These are phyloP conservation scores for Aegilops sharonensis DNA, from an alignment of 176 grass and related monocot species.

Conservation along the genomic window DNA sequence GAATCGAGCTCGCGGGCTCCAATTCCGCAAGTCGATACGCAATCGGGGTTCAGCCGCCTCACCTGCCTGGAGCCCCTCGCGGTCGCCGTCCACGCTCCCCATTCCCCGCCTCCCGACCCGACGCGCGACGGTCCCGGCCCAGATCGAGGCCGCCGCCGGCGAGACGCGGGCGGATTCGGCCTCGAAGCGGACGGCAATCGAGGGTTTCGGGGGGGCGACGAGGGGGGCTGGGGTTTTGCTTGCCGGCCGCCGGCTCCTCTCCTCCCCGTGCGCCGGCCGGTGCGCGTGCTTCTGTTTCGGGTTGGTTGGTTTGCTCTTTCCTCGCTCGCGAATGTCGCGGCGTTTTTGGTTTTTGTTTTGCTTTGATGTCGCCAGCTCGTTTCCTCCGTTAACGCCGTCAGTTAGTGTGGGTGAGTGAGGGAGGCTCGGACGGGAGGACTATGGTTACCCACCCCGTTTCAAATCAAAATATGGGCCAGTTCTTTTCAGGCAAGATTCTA, in stretches of 20 bases:
- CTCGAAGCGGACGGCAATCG: not conserved
- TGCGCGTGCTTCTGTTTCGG: slow-evolving; percentile 16
- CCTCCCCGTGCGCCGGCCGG: slow-evolving; percentile 10
- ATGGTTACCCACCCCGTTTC: no score
- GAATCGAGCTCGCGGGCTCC: not conserved
- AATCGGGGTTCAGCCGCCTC: slow-evolving; percentile 25
- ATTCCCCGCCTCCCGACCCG: slow-evolving; percentile 33
- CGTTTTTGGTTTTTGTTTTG: slow-evolving; percentile 14
- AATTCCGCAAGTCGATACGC: not conserved
- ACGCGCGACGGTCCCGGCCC: not conserved
- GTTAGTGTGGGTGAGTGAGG: not conserved
- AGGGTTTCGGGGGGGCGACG: slow-evolving; percentile 14
- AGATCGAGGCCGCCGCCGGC: slow-evolving; percentile 31
- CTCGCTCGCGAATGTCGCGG: slow-evolving; percentile 17
- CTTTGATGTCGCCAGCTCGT: not conserved
- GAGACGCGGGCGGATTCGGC: slow-evolving; percentile 11
- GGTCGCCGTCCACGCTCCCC: slow-evolving; percentile 68
- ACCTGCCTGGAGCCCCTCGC: slow-evolving; percentile 49
- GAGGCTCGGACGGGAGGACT: not conserved
- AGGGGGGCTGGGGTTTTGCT: slow-evolving; percentile 22
- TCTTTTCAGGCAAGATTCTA: no score
- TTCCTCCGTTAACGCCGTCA: slow-evolving; percentile 35
- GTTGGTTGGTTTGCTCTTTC: slow-evolving; percentile 19
- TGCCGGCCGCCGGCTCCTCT: not conserved
- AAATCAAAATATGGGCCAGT: no score